Base-by-base conservation (phyloP, 116 monocot genomes). In the Iris pallida region DNA sequence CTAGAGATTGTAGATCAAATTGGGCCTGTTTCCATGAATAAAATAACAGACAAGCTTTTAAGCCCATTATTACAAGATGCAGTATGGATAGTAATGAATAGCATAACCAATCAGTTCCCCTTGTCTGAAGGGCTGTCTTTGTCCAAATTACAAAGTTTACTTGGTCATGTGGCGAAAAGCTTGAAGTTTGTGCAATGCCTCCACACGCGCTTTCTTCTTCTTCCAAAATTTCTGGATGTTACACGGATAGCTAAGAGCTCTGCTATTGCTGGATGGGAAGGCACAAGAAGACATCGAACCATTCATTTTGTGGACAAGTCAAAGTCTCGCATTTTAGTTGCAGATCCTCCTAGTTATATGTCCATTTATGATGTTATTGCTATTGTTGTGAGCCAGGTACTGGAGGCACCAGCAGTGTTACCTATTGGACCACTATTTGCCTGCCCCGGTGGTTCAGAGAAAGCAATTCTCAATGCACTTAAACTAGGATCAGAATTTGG, bases 331-430 rank as follows among this genome's bases (percentile, higher is more conserved):
- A 78, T 90, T 76, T 83, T 90, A 65, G 68, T 90, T 72, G 92
- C 97, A 63, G 85, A 83, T 9, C 92, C 93, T 60, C 97, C 97
- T 42, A 92, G 82, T 62, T 90, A 76, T 77, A 73, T 92, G 53
- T 86, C 97, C 16, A 46, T 92, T 16, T 85, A 87, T 76, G 97
- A 98, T 83, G 78, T 80, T 59, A 57, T 98, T 65, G 78, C 90
- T 20, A 64, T 75, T 76, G 85, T 84, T 47, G 79, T 88, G n/a
- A 92, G 97, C 68, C 92, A 83, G 15, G 69, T 83, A 16, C 54
- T 98, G 55, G 82, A 75, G 62, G 69, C 70, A 53, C 85, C 92
- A 30, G 17, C 75, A 47, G 70, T 66, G 44, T 75, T 98, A 41
- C 90, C 90, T 57, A 72, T 98, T 64, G 85, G 87, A 8, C 76